Conservation (phyloP, 2,329 filamentous ascomycete genomes). For the Trichoderma oligosporum region DNA sequence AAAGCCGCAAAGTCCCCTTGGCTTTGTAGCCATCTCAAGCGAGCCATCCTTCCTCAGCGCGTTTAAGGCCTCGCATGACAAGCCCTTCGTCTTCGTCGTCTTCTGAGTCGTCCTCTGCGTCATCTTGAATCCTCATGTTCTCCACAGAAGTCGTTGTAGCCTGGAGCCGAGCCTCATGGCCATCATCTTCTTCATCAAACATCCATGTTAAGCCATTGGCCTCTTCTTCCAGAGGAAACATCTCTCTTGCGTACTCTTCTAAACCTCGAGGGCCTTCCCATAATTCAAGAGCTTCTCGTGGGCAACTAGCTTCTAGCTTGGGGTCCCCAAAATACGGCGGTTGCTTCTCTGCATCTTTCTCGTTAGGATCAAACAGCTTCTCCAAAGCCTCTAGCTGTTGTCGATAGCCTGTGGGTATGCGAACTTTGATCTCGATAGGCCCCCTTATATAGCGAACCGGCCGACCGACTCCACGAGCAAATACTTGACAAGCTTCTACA, state of each 20-base stretch:
- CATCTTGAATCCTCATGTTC: constrained; percentile 40
- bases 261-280: constrained; percentile 91
- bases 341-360: constrained; percentile 52
- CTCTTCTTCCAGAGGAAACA: constrained; percentile 90
- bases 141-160: constrained; percentile 36
- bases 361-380: constrained; percentile 53
- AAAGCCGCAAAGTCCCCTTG: not conserved
- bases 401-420: constrained; percentile 82
- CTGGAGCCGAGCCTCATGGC: constrained; percentile 36
- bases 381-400: constrained; percentile 74
- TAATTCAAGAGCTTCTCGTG: constrained; percentile 70
- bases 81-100: constrained; percentile 56
- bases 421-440: constrained; percentile 78
- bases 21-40: constrained; percentile 35
- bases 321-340: constrained; percentile 61
- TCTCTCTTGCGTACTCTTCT: constrained; percentile 91
- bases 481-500: constrained; percentile 73
- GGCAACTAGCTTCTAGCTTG: constrained; percentile 60
- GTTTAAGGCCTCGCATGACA: constrained; percentile 54
- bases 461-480: constrained; percentile 72
- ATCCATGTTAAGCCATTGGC: constrained; percentile 95
- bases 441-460: constrained; percentile 74
- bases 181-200: constrained; percentile 52
- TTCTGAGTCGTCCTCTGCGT: constrained; percentile 36
- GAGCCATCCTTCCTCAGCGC: constrained; percentile 59